These are phyloP conservation scores for Capsicum pubescens DNA, from an alignment of 257 asterid species.

Conservation along the genomic window DNA sequence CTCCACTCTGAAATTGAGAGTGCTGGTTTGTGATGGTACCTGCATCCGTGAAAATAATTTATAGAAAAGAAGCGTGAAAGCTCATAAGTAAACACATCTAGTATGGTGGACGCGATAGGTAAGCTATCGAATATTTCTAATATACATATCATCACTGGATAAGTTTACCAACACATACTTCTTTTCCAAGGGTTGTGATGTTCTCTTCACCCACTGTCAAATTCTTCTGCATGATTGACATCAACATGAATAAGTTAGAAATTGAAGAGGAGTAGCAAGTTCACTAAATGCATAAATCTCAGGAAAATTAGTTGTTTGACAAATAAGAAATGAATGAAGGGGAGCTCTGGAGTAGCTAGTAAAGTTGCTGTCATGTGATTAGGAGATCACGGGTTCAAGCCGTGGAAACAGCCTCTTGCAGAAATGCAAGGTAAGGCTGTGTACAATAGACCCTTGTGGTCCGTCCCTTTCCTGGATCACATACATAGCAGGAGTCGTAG, in stretches of 20 bases:
- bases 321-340: neutral
- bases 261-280: neutral
- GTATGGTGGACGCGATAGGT: neutral
- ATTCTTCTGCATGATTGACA: conserved; percentile 25
- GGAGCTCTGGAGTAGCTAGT: no score
- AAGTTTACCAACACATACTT: neutral
- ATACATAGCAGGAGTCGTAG: no score
- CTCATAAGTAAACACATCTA: neutral
- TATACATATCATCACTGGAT: neutral
- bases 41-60: conserved; percentile 35
- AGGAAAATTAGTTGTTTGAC: neutral
- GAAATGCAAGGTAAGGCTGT: no score
- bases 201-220: neutral
- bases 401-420: no score
- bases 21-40: conserved; percentile 37
- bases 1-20: conserved; percentile 58
- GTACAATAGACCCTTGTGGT: no score
- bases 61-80: neutral
- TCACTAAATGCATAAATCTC: neutral
- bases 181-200: conserved; percentile 24
- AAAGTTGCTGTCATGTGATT: no score
- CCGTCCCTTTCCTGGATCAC: no score
- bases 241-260: neutral
- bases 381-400: no score
- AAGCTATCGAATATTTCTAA: neutral